Percentiles rank a stretch among this genome's conserved stretches.
phyloP scores from a whole-genome alignment of 2,329 filamentous ascomycete species.

The Periconia sp. region DNA sequence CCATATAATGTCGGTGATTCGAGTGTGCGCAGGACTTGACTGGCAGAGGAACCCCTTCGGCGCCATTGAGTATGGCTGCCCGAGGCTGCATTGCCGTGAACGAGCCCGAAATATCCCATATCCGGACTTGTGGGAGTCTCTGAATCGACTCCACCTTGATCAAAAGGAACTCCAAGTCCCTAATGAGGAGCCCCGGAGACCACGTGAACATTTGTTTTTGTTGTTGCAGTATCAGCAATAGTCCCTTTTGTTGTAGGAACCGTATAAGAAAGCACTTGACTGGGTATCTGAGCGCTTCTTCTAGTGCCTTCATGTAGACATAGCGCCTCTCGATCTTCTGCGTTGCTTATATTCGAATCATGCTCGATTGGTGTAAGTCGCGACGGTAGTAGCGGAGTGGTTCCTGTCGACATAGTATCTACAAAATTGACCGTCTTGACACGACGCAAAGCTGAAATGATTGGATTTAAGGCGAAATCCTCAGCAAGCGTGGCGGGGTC shows the following conservation, averaged over 20 bases:
- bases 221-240: constrained; percentile 30
- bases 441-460: constrained; percentile 18
- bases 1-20: constrained; percentile 16
- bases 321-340: not conserved
- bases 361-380: constrained; percentile 2
- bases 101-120: constrained; percentile 28
- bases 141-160: constrained; percentile 12
- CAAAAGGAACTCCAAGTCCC: constrained; percentile 1
- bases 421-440: constrained; percentile 37
- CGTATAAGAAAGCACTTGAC: constrained; percentile 7
- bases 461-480: not conserved
- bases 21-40: constrained; percentile 16
- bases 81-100: constrained; percentile 32
- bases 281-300: not conserved
- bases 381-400: constrained; percentile 4
- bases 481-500: constrained; percentile 16
- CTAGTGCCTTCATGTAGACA: not conserved
- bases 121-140: constrained; percentile 35
- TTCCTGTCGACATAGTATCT: constrained; percentile 6
- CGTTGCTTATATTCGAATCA: not conserved
- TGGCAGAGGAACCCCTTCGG: constrained; percentile 23
- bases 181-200: constrained; percentile 28
- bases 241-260: constrained; percentile 20
- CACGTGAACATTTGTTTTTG: constrained; percentile 39
- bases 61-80: constrained; percentile 8